Percentiles rank a stretch among this genome's conserved stretches.
Conservation (phyloP, 352 stramenopile species). For the Phytophthora tentaculata region DNA sequence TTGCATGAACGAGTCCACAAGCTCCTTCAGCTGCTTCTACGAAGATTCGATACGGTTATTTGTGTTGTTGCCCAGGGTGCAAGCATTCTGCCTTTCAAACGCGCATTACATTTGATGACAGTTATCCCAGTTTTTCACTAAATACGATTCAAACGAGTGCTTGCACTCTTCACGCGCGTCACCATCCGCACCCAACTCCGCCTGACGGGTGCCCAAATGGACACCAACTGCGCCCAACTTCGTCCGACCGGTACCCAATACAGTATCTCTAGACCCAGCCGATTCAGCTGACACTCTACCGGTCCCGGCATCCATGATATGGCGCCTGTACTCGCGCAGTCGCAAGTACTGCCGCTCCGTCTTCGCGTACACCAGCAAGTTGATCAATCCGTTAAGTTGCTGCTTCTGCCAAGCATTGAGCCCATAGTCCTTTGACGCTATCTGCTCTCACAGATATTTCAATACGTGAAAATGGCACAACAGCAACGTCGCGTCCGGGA, state of each 20-base stretch:
- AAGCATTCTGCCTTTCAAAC: conserved; percentile 15
- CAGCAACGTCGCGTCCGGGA: conserved; percentile 19
- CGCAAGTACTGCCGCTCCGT: conserved; percentile 8
- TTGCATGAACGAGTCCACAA: conserved; percentile 17
- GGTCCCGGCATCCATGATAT: conserved; percentile 3
- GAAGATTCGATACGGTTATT: conserved; percentile 39
- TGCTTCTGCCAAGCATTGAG: conserved; percentile 29
- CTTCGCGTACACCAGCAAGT: conserved; percentile 25
- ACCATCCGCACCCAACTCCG: not conserved
- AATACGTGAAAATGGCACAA: conserved; percentile 40
- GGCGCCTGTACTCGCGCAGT: conserved; percentile 11
- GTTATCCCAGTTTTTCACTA: conserved; percentile 33
- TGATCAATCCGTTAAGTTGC: conserved; percentile 7
- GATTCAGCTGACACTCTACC: not conserved
- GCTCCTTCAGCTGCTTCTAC: conserved; percentile 36
- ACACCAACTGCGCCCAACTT: not conserved
- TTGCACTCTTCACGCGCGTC: conserved; percentile 4
- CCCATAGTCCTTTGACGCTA: conserved; percentile 11
- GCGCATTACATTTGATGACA: conserved; percentile 25
- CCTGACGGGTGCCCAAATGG: not conserved
- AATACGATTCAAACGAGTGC: conserved; percentile 28
- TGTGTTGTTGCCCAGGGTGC: conserved; percentile 33
- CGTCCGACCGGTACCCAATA: not conserved
- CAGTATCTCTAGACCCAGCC: not conserved
- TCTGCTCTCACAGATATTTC: conserved; percentile 24